Base-by-base conservation (phyloP, 257 asterid species). In the Solanum virginianum region DNA sequence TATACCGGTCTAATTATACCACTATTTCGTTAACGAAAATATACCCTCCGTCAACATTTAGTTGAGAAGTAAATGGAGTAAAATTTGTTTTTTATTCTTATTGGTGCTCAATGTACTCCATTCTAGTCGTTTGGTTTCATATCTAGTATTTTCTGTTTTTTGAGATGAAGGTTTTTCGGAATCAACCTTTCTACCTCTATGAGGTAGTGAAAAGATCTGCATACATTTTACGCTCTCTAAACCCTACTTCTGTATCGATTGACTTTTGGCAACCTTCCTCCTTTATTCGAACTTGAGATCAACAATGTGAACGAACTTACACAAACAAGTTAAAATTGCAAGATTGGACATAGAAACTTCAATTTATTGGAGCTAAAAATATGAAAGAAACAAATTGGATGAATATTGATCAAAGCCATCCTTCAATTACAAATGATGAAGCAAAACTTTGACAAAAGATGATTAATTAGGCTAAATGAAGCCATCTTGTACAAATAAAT, bases 371-470 rank as follows among this genome's bases (percentile, higher is more conserved):
- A 85, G 74, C 63, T 83, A 88, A 80, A 77, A 79, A 15, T 16
- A 16, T 53, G 49, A 53, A 26, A 74, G 2, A 36, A 36, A 36
- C 41, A 11, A 84, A 5, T 7, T 66, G 68, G 39, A 57, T 59
- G 82, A 43, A 80, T 63, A 49, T 80, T 80, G 43, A 51, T 70
- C 26, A 83, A 82, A 80, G 87, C 91, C 80, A 81, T 14, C 7
- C 43, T 80, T 82, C 81, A 70, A 85, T 69, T 57, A 62, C 65
- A 80, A 74, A 60, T 57, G 56, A 55, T 55, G 10, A 77, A 86
- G 89, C 93, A 86, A 89, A 88, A 93, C 87, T 87, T 84, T 29
- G 80, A 80, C 57, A 84, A 85, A 84, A 88, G 85, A 88, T 79
- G 83, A 88, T 57, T 88, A 84, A 88, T 57, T 89, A 87, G 91